Percentiles rank a stretch among this genome's conserved stretches.
phyloP scores from a whole-genome alignment of 176 grass and related monocot genomes.

The Oryza officinalis region DNA sequence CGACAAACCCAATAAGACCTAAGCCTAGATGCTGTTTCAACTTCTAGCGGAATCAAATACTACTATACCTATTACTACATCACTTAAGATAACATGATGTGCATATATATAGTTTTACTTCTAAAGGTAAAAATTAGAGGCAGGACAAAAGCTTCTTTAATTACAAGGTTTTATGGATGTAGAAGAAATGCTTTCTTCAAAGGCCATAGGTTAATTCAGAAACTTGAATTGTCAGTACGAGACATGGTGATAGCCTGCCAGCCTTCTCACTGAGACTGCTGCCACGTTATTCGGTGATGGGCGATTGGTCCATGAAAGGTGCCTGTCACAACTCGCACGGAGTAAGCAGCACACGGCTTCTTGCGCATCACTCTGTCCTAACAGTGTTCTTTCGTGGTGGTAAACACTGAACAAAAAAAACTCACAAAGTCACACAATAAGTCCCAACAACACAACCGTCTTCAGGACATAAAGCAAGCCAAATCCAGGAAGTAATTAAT shows the following conservation, averaged over 20 bases:
- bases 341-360: background rate
- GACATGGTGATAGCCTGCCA: background rate
- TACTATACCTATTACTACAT: too few species aligned
- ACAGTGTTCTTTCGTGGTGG: background rate
- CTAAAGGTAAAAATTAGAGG: background rate
- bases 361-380: background rate
- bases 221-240: background rate
- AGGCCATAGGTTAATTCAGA: background rate
- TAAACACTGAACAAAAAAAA: background rate
- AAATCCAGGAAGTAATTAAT: background rate
- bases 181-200: background rate
- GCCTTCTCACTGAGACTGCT: background rate
- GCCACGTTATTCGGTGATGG: background rate
- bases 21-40: too few species aligned
- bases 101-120: background rate
- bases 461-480: background rate
- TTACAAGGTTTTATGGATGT: background rate
- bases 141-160: background rate
- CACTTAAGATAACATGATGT: background rate
- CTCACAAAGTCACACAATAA: background rate
- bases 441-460: background rate
- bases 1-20: background rate
- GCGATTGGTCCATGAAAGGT: conserved; percentile 31
- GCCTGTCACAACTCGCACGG: background rate
- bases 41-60: too few species aligned